Evolutionary conservation across 2,329 filamentous ascomycete genomes (phyloP).

Genomic region (Aurifilum marmelostoma): DNA sequence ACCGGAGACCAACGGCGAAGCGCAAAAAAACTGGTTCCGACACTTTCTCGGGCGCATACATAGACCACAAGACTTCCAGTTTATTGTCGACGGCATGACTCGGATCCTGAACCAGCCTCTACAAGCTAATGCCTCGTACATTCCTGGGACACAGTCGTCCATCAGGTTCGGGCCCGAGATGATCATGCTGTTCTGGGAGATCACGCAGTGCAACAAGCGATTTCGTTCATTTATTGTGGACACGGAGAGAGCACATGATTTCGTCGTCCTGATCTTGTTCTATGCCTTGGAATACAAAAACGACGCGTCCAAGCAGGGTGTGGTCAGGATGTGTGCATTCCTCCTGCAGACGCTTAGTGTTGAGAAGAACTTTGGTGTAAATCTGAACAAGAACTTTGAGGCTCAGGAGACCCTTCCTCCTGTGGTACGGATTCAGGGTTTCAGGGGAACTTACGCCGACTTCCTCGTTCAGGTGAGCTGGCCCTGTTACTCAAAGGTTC

Average conservation of each 20-base stretch:
- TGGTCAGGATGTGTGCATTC: conserved; percentile 97
- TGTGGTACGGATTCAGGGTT: conserved; percentile 79
- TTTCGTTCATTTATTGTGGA: conserved; percentile 97
- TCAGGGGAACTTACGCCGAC: conserved; percentile 89
- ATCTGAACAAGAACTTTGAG: conserved; percentile 86
- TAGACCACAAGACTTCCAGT: conserved; percentile 95
- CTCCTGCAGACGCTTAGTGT: conserved; percentile 93
- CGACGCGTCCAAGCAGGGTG: conserved; percentile 84
- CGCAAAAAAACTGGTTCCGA: conserved; percentile 88
- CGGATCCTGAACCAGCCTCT: conserved; percentile 90
- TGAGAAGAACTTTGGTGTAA: conserved; percentile 86
- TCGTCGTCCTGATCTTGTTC: conserved; percentile 86
- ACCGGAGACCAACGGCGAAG: conserved; percentile 69
- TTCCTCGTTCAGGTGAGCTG: conserved; percentile 83
- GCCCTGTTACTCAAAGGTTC: neutral
- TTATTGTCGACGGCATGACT: conserved; percentile 92
- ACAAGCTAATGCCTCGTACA: conserved; percentile 84
- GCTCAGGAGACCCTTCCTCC: conserved; percentile 84
- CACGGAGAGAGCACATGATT: conserved; percentile 90
- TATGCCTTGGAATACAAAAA: conserved; percentile 89
- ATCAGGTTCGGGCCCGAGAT: conserved; percentile 92
- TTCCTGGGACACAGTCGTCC: conserved; percentile 80
- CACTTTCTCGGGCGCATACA: conserved; percentile 91
- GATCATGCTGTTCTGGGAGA: conserved; percentile 97
- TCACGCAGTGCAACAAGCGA: conserved; percentile 94